Conservation (phyloP, 495 filamentous ascomycete genomes). For the Xylaria flabelliformis region DNA sequence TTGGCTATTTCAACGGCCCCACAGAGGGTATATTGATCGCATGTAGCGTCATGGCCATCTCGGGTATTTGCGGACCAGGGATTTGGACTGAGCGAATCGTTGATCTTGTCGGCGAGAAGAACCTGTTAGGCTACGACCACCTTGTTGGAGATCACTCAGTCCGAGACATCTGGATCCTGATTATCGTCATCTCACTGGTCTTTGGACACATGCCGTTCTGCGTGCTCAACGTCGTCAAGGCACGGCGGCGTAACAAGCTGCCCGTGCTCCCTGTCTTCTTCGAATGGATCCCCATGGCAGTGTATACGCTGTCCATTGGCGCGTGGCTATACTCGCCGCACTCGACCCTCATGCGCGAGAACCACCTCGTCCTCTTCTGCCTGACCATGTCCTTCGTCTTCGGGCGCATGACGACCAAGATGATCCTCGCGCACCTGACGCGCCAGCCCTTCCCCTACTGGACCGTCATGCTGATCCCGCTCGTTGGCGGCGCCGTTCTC, state of each 20-base stretch:
- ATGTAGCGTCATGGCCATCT: constrained; percentile 81
- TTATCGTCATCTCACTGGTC: constrained; percentile 75
- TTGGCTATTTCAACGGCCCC: constrained; percentile 96
- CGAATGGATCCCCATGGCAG: constrained; percentile 90
- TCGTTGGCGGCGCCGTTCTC: constrained; percentile 82
- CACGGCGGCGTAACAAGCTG: constrained; percentile 72
- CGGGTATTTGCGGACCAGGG: constrained; percentile 84
- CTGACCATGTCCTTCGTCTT: constrained; percentile 94
- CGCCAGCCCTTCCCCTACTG: constrained; percentile 95
- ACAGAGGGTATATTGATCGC: constrained; percentile 94
- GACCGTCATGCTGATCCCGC: constrained; percentile 86
- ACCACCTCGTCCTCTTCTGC: constrained; percentile 91
- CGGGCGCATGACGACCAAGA: constrained; percentile 99
- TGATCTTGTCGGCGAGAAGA: constrained; percentile 63
- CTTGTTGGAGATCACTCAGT: constrained; percentile 71
- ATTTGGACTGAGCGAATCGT: constrained; percentile 82
- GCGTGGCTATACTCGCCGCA: constrained; percentile 90
- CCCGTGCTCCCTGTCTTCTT: constrained; percentile 86
- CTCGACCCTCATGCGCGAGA: constrained; percentile 77
- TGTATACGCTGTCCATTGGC: constrained; percentile 74
- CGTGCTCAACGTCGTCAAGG: constrained; percentile 80
- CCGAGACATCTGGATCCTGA: constrained; percentile 85
- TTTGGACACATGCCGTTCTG: constrained; percentile 81
- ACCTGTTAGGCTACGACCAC: constrained; percentile 55
- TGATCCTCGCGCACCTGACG: constrained; percentile 94